phyloP scores from a whole-genome alignment of 331 rosid genomes.

The Saraca asoca region DNA sequence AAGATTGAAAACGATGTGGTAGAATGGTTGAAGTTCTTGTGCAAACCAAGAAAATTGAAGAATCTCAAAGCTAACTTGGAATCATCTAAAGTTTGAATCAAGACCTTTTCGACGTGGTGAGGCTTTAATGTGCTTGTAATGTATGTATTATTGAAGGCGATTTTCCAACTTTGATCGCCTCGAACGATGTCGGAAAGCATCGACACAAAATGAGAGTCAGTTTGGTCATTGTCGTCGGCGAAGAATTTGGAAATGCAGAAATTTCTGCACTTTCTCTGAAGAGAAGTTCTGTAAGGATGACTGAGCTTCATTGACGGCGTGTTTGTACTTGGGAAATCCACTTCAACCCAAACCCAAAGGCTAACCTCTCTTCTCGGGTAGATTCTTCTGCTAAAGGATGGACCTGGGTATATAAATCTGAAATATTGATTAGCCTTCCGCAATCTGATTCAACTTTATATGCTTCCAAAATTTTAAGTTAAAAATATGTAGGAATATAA shows the following conservation, averaged over 20 bases:
- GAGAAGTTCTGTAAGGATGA: constrained; percentile 30
- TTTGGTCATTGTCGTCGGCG: constrained; percentile 41
- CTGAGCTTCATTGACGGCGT: constrained; percentile 41
- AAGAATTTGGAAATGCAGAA: constrained; percentile 32
- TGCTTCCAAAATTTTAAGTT: too few species aligned
- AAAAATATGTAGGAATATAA: too few species aligned
- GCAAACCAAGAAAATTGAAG: constrained; percentile 87
- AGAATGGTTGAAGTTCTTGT: constrained; percentile 69
- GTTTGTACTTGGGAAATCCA: too few species aligned
- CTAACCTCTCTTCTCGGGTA: too few species aligned
- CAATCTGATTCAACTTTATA: too few species aligned
- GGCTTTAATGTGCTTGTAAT: constrained; percentile 57
- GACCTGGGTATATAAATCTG: too few species aligned
- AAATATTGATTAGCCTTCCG: too few species aligned
- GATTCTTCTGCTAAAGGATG: too few species aligned
- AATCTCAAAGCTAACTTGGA: constrained; percentile 80
- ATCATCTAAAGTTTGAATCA: constrained; percentile 57
- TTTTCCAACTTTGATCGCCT: constrained; percentile 77
- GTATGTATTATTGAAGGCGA: constrained; percentile 55
- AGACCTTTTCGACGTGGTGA: constrained; percentile 65
- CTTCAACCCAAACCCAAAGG: too few species aligned
- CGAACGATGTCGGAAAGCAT: constrained; percentile 59
- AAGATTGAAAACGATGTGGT: constrained; percentile 69
- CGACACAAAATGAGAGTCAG: constrained; percentile 54
- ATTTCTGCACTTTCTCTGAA: constrained; percentile 29